Percentiles rank a stretch among this genome's conserved stretches.
Conservation (phyloP, 1,139 yeast species). For the Arxiozyma telluris region DNA sequence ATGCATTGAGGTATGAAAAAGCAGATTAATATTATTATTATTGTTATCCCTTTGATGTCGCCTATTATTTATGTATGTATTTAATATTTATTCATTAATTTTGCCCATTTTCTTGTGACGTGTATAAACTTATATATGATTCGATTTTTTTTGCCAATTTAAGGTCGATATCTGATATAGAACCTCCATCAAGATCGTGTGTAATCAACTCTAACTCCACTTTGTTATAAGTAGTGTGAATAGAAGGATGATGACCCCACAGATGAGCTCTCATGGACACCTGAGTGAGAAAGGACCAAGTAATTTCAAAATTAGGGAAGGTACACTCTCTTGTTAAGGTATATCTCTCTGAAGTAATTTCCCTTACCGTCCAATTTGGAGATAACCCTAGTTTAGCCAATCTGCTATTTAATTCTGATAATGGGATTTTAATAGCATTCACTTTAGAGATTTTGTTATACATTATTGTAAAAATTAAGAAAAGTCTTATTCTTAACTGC, state of each 20-base stretch:
- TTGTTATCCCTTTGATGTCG: background rate
- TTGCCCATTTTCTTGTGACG: background rate
- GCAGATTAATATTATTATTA: no score
- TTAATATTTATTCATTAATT: background rate
- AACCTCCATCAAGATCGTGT: constrained; percentile 52
- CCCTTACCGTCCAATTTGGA: constrained; percentile 16
- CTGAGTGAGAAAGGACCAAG: constrained; percentile 59
- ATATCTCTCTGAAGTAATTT: constrained; percentile 2
- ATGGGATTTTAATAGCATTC: constrained; percentile 1
- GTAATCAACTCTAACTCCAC: constrained; percentile 55
- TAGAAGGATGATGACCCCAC: constrained; percentile 67
- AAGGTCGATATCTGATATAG: constrained; percentile 50
- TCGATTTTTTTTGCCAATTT: constrained; percentile 49
- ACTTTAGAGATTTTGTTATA: constrained; percentile 8
- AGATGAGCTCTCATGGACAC: constrained; percentile 54
- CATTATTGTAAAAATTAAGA: constrained; percentile 2
- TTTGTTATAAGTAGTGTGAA: constrained; percentile 52
- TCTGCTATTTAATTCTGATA: constrained; percentile 1
- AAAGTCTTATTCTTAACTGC: background rate
- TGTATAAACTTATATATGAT: constrained; percentile 27
- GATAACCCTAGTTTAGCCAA: constrained; percentile 6
- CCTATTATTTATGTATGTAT: background rate
- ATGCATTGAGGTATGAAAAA: no score
- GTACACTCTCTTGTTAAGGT: constrained; percentile 32
- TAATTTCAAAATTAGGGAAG: constrained; percentile 45